These are phyloP conservation scores for Dryas alaskensis DNA, from an alignment of 306 rosid genomes.

Conservation along the genomic window DNA sequence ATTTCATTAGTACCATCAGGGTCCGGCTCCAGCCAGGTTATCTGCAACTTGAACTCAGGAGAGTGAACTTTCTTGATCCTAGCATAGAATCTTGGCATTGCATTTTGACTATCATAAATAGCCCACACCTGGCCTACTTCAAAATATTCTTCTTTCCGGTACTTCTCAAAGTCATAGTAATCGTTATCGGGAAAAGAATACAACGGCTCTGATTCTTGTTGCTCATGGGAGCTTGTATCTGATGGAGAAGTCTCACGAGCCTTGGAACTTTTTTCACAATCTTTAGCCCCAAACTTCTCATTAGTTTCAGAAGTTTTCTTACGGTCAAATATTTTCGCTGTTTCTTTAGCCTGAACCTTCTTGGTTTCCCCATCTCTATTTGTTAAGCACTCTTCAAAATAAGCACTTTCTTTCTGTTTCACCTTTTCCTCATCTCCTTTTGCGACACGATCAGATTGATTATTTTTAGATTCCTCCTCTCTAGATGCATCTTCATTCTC, in stretches of 20 bases:
- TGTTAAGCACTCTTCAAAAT: slow-evolving; percentile 30
- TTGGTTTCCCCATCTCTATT: slow-evolving; percentile 25
- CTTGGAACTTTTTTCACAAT: slow-evolving; percentile 12
- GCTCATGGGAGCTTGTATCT: slow-evolving; percentile 29
- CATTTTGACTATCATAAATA: slow-evolving; percentile 60
- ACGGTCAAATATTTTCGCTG: background rate
- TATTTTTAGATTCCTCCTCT: slow-evolving; percentile 38
- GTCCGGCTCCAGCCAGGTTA: slow-evolving; percentile 77
- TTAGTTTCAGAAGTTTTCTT: slow-evolving; percentile 25
- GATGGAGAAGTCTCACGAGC: slow-evolving; percentile 25
- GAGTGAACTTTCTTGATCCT: slow-evolving; percentile 51
- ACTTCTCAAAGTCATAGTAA: slow-evolving; percentile 66
- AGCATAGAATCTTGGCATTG: slow-evolving; percentile 93
- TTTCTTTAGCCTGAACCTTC: background rate
- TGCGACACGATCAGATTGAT: slow-evolving; percentile 35
- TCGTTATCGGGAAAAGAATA: slow-evolving; percentile 57
- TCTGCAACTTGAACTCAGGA: slow-evolving; percentile 60
- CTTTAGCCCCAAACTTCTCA: slow-evolving; percentile 11
- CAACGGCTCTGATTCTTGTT: slow-evolving; percentile 17
- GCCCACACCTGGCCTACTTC: slow-evolving; percentile 81
- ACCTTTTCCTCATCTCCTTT: slow-evolving; percentile 32
- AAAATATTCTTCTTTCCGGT: slow-evolving; percentile 52
- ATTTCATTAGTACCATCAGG: slow-evolving; percentile 42
- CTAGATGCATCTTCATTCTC: slow-evolving; percentile 25
- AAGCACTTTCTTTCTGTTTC: slow-evolving; percentile 29